Evolutionary conservation across 2,329 filamentous ascomycete species (phyloP), one percentile per base, ranked within the genome.

Genomic region (Colletotrichum simmondsii): DNA sequence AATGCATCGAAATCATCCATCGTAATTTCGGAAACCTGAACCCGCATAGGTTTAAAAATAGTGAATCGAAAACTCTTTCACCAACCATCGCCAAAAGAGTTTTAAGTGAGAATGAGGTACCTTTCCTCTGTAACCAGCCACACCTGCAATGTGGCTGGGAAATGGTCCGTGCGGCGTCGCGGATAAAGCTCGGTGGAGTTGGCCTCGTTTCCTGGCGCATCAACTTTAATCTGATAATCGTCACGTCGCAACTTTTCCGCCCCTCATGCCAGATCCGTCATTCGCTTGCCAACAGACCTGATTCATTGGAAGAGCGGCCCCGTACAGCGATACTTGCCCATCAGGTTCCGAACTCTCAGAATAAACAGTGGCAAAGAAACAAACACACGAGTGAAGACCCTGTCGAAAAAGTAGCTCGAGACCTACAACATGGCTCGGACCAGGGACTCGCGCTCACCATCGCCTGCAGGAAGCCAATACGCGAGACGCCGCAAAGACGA

Each of bases 391-490:
- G 69, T 63, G 58, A 52, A 65, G 66, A 65, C 54, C 54, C 60
- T 70, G 70, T 60, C 59, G 62, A 74, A 63, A 74, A 75, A 75
- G 74, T 75, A 75, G 72, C 74, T 73, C 81, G 81, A 83, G 80
- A 81, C 80, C 80, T 68, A 69, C 64, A 81, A 76, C 76, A 91
- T 91, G 89, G 88, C 88, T 90, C 89, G 89, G 85, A 89, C 86
- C 85, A 90, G 87, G 88, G 88, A 90, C 87, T 90, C 89, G 86
- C 89, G 94, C 93, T 96, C 94, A 95, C 94, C 94, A 94, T 95
- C 93, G 92, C 93, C 93, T 92, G 92, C 92, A 95, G 93, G 93
- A 91, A 95, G 93, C 89, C 92, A 93, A 82, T 89, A 90, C 84
- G 91, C 92, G 80, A 92, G 91, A 86, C 93, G 91, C 85, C 89